Base-by-base conservation (phyloP, 1,139 yeast genomes). In the Magnusiomyces paraingens region DNA sequence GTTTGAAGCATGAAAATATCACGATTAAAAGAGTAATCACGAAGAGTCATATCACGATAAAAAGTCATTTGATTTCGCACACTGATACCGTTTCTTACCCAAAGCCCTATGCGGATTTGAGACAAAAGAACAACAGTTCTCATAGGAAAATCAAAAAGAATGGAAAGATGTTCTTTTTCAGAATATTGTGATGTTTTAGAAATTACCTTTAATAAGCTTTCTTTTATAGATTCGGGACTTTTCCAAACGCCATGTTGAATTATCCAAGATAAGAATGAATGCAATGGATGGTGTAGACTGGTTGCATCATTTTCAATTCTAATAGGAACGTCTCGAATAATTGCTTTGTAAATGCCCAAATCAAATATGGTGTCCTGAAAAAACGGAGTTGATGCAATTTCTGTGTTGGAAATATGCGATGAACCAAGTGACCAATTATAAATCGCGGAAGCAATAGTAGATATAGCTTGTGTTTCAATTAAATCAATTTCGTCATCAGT, bases 71-170 rank as follows among this genome's bases (percentile, higher is more conserved):
- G 98, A 38, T 84, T 83, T 51, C 86, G 77, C 12, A 89, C 82
- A 47, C 93, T 84, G 58, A 81, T 78, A 0, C 91, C 91, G 66
- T 93, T 93, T 66, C 98, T 79, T 2, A 93, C 88, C 98, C 98
- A 93, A 58, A 85, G 80, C 0, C 96, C 95, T 1, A 81, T 77
- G 48, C 82, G 80, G 15, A 90, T 82, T 66, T 93, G 97, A 0
- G 91, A 76, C 6, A 84, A 75, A 20, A 87, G 70, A 0, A 86
- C 95, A 36, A 88, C 67, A 0, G 93, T 85, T 56, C 95, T 76
- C 21, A 93, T 70, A 0, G 97, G 85, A 59, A 86, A 85, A 58
- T 89, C 96, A 60, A 84, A 81, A 5, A 84, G 66, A 3, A 76
- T 68, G 22, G 68, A 29, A 32, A 61, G 53, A 20, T 59, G 51